These are phyloP conservation scores for Alternaria metachromatica DNA, from an alignment of 2,329 filamentous ascomycete genomes.

Conservation along the genomic window DNA sequence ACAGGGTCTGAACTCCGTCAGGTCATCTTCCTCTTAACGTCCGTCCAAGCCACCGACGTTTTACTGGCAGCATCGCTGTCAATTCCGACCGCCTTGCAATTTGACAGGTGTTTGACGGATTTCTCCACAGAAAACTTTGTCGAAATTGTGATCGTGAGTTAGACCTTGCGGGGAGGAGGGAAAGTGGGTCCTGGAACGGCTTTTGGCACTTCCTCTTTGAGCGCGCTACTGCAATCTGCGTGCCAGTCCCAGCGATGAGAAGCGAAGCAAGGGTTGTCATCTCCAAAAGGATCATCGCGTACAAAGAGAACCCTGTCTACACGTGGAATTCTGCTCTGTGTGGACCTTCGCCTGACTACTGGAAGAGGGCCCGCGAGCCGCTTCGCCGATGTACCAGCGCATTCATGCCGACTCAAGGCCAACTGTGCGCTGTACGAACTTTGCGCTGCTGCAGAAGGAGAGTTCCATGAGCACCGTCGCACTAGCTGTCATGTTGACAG, in stretches of 20 bases:
- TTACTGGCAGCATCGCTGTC: conserved; percentile 15
- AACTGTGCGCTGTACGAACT: conserved; percentile 14
- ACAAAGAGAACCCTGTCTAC: conserved; percentile 42
- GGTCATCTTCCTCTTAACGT: background rate
- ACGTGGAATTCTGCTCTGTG: conserved; percentile 39
- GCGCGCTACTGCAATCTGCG: conserved; percentile 45
- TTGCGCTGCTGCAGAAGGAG: conserved; percentile 10
- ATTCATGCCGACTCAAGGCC: conserved; percentile 13
- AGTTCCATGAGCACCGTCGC: conserved; percentile 18
- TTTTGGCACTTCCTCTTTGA: conserved; percentile 30
- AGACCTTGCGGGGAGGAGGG: conserved; percentile 49
- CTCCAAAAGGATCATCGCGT: conserved; percentile 35
- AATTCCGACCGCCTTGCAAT: conserved; percentile 16
- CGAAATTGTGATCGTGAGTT: conserved; percentile 37
- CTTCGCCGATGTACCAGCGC: conserved; percentile 21
- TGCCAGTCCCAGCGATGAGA: conserved; percentile 46
- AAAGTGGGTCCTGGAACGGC: conserved; percentile 38
- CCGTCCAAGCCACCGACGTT: background rate
- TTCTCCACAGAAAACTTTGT: conserved; percentile 41
- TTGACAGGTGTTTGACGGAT: conserved; percentile 23
- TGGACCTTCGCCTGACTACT: conserved; percentile 32
- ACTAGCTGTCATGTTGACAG: conserved; percentile 22
- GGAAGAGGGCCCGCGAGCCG: conserved; percentile 33
- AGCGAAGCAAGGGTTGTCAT: conserved; percentile 42
- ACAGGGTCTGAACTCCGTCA: conserved; percentile 5